Conservation (phyloP, 2,329 filamentous ascomycete species). For the Drechslerella dactyloides region DNA sequence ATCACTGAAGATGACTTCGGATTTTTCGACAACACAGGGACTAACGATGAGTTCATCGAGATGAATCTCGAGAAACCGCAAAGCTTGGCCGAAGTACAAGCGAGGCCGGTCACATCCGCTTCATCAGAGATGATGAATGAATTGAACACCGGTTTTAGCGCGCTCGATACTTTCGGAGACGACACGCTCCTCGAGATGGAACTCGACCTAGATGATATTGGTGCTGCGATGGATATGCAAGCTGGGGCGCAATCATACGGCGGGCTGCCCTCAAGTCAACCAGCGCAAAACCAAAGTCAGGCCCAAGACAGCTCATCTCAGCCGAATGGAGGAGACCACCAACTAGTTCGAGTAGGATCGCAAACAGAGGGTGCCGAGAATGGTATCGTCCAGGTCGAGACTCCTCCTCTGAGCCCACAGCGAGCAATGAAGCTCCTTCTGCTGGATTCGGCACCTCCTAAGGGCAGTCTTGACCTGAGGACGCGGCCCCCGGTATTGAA, state of each 20-base stretch:
- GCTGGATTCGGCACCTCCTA: slow-evolving; percentile 51
- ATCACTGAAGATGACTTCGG: slow-evolving; percentile 47
- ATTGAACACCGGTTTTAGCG: slow-evolving; percentile 35
- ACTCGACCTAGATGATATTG: slow-evolving; percentile 35
- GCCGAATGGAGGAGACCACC: slow-evolving; percentile 13
- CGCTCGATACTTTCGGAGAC: slow-evolving; percentile 26
- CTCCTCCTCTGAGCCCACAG: slow-evolving; percentile 54
- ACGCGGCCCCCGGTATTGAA: slow-evolving; percentile 24
- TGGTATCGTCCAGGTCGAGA: slow-evolving; percentile 50
- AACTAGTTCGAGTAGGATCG: slow-evolving; percentile 10
- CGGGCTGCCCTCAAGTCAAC: background rate
- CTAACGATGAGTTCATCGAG: slow-evolving; percentile 24
- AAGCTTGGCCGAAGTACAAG: slow-evolving; percentile 16
- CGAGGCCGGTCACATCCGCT: slow-evolving; percentile 31
- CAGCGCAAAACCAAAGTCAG: background rate
- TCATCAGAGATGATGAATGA: slow-evolving; percentile 50
- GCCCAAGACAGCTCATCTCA: slow-evolving; percentile 14
- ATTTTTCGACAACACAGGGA: slow-evolving; percentile 37
- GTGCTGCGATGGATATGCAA: slow-evolving; percentile 52
- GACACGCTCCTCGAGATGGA: slow-evolving; percentile 43
- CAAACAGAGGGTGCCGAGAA: slow-evolving; percentile 18
- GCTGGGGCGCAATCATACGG: slow-evolving; percentile 26
- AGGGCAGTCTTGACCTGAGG: slow-evolving; percentile 44
- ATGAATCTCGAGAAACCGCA: slow-evolving; percentile 31
- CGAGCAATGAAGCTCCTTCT: slow-evolving; percentile 54